Percentiles rank a stretch among this genome's conserved stretches.
These are phyloP conservation scores for Alternaria triticina DNA, from an alignment of 2,329 filamentous ascomycete genomes.

Conservation along the genomic window DNA sequence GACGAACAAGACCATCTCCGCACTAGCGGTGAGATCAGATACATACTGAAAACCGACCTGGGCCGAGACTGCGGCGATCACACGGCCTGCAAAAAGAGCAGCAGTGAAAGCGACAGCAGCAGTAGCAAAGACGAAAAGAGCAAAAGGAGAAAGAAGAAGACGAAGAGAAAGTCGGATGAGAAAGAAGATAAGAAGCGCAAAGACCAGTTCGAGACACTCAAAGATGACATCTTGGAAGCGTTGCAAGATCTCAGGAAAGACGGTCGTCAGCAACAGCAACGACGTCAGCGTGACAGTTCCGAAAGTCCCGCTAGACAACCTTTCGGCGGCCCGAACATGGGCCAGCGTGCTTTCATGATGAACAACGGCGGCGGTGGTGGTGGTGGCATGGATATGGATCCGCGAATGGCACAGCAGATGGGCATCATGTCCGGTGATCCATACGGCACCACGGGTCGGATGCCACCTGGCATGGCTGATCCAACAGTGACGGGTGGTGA, in stretches of 20 bases:
- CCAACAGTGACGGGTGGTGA: not conserved
- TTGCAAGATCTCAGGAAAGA: slow-evolving; percentile 6
- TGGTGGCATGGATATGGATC: slow-evolving; percentile 9
- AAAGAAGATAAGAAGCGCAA: slow-evolving; percentile 13
- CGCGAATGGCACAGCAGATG: slow-evolving; percentile 14
- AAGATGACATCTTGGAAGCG: slow-evolving; percentile 21
- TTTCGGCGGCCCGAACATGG: slow-evolving; percentile 5
- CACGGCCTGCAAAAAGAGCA: slow-evolving; percentile 14
- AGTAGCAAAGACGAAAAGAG: not conserved
- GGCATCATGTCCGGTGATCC: slow-evolving; percentile 9
- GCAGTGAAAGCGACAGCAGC: slow-evolving; percentile 1
- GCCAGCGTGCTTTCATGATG: slow-evolving; percentile 1
- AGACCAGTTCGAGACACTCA: slow-evolving; percentile 14
- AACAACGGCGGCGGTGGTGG: not conserved
- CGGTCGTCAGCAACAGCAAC: not conserved
- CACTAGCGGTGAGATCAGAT: slow-evolving; percentile 33
- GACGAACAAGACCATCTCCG: slow-evolving; percentile 6
- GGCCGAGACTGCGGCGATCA: slow-evolving; percentile 37
- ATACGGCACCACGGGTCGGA: slow-evolving; percentile 9
- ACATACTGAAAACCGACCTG: slow-evolving; percentile 33
- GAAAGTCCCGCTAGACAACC: not conserved
- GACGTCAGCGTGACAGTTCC: not conserved
- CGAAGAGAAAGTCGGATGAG: slow-evolving; percentile 3
- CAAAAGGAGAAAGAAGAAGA: slow-evolving; percentile 8
- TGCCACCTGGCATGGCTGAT: slow-evolving; percentile 14